Conservation (phyloP, 768 basidiomycete species). For the Rhizopogon rudus region DNA sequence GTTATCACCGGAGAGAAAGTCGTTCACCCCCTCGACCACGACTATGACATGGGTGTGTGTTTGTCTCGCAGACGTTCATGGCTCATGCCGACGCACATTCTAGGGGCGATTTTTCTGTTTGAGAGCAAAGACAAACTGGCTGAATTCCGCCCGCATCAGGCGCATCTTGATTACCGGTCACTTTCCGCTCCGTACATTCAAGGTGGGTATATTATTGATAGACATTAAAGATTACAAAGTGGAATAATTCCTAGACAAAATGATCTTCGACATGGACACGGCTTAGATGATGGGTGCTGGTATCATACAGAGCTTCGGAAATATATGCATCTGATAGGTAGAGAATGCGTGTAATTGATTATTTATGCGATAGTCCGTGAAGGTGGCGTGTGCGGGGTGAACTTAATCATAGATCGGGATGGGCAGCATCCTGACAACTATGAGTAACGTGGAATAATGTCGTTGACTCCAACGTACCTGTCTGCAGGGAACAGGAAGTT, state of each 20-base stretch:
- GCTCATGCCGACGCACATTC: neutral
- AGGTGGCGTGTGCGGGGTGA: neutral
- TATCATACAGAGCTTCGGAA: neutral
- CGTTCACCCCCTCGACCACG: constrained; percentile 2
- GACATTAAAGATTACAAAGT: neutral
- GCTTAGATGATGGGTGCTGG: neutral
- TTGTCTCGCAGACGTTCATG: neutral
- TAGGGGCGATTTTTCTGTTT: constrained; percentile 10
- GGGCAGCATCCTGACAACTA: constrained; percentile 48
- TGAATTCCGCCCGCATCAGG: constrained; percentile 3
- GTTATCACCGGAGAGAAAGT: constrained; percentile 8
- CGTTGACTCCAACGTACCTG: constrained; percentile 36
- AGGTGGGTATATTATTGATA: neutral
- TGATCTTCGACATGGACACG: constrained; percentile 1
- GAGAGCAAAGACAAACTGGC: constrained; percentile 7
- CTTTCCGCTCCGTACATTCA: neutral
- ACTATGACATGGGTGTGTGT: constrained; percentile 8
- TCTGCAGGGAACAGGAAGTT: constrained; percentile 95
- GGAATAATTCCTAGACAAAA: neutral
- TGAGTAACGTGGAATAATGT: constrained; percentile 4
- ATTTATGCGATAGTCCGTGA: neutral
- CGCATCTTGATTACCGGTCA: constrained; percentile 3
- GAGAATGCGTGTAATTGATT: neutral
- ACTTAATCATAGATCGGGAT: constrained; percentile 66
- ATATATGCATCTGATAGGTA: neutral